A percentile compares a stretch with the other conserved stretches of the same genome.
These are phyloP conservation scores for Suillus decipiens DNA, from an alignment of 768 basidiomycete genomes.

Conservation along the genomic window DNA sequence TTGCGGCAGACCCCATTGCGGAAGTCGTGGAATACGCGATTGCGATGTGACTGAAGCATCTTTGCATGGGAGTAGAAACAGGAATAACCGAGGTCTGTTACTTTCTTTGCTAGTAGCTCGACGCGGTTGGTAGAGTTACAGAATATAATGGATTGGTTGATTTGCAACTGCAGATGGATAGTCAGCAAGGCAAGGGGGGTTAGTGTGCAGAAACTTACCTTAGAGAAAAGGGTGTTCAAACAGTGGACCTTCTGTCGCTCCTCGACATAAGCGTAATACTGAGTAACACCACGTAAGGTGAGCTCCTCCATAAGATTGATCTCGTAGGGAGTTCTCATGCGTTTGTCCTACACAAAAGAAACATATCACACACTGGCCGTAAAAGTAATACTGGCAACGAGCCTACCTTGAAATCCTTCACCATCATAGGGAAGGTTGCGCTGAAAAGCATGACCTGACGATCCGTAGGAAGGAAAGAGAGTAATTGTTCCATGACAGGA, in stretches of 20 bases:
- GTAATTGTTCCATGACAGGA: constrained; percentile 96
- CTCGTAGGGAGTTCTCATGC: constrained; percentile 94
- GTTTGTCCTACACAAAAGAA: constrained; percentile 68
- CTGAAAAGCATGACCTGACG: constrained; percentile 99
- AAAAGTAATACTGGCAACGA: not conserved
- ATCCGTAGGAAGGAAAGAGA: constrained; percentile 78
- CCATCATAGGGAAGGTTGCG: constrained; percentile 98
- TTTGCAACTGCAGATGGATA: constrained; percentile 76
- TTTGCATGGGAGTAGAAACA: constrained; percentile 99
- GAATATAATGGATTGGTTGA: constrained; percentile 99
- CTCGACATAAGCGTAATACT: constrained; percentile 99
- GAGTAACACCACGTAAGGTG: constrained; percentile 96
- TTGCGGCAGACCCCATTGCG: constrained; percentile 97
- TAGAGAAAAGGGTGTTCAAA: constrained; percentile 98
- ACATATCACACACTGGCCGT: constrained; percentile 20
- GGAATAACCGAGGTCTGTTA: constrained; percentile 98
- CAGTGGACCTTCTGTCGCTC: constrained; percentile 99
- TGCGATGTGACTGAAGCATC: constrained; percentile 98
- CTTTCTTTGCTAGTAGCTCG: constrained; percentile 98
- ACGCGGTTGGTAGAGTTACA: constrained; percentile 99
- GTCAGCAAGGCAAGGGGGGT: constrained; percentile 7
- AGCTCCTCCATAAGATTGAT: constrained; percentile 99
- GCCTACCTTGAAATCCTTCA: constrained; percentile 95
- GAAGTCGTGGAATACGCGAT: constrained; percentile 99
- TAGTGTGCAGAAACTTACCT: constrained; percentile 48